Conservation (phyloP, 805 yeast species). For the Candida tibetensis region DNA sequence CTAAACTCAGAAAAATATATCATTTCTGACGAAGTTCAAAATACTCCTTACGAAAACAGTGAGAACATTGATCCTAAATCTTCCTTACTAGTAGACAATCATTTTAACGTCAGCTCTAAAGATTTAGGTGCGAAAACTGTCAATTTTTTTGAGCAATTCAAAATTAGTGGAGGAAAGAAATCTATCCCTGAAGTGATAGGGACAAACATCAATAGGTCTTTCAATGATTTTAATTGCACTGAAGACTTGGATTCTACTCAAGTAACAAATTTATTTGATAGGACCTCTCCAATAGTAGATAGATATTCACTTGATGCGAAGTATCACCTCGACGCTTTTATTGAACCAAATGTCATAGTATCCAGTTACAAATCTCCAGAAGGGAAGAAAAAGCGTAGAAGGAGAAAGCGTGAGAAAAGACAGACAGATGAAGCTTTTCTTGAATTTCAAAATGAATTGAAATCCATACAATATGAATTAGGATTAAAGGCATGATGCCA, state of each 20-base stretch:
- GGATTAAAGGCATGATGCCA: background rate
- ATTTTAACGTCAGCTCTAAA: too few species aligned
- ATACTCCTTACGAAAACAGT: background rate
- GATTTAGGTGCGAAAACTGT: background rate
- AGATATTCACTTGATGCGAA: constrained; percentile 1
- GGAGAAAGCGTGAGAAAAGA: background rate
- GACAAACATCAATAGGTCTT: background rate
- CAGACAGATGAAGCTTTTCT: background rate
- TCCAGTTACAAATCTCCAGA: background rate
- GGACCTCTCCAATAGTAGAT: background rate
- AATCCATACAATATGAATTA: background rate
- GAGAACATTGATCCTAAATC: background rate
- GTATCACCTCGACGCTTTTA: constrained; percentile 1
- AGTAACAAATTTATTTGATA: background rate
- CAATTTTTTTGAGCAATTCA: background rate
- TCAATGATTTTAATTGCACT: too few species aligned
- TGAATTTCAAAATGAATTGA: background rate
- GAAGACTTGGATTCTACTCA: background rate
- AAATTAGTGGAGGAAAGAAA: too few species aligned
- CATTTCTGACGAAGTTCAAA: background rate
- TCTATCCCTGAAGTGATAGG: background rate
- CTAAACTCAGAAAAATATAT: background rate
- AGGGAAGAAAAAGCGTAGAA: background rate
- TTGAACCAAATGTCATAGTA: background rate
- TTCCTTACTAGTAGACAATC: background rate